Conservation (phyloP, 2,329 filamentous ascomycete genomes). For the Phyllosticta citribraziliensis region DNA sequence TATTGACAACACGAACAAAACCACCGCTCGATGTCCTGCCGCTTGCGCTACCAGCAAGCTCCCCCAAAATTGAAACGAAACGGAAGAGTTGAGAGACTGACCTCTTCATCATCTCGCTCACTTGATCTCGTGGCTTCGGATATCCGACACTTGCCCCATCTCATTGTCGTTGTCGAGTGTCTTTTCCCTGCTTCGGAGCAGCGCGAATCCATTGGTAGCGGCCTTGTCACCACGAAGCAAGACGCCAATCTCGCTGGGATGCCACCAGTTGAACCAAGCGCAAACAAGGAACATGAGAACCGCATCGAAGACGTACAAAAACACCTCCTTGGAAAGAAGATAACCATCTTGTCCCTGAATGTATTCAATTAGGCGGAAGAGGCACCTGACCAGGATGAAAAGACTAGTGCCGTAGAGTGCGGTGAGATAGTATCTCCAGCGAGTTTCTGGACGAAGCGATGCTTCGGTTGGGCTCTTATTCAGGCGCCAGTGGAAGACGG, state of each 20-base stretch:
- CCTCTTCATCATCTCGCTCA: neutral
- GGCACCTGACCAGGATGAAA: slow-evolving; percentile 39
- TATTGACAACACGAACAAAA: neutral
- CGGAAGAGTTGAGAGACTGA: too few species aligned
- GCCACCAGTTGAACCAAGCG: slow-evolving; percentile 28
- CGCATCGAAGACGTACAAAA: too few species aligned
- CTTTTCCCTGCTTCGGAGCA: neutral
- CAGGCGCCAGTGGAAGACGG: slow-evolving; percentile 20
- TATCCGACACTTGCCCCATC: neutral
- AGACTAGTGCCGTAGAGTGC: slow-evolving; percentile 34
- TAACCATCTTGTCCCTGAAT: slow-evolving; percentile 34
- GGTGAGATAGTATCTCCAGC: slow-evolving; percentile 27
- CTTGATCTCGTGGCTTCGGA: neutral
- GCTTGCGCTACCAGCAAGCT: neutral
- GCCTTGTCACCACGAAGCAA: slow-evolving; percentile 6
- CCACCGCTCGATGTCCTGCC: neutral
- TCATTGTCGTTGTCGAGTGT: neutral
- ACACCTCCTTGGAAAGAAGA: slow-evolving; percentile 36
- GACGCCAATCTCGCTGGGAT: slow-evolving; percentile 24
- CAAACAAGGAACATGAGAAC: slow-evolving; percentile 34
- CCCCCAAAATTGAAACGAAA: neutral
- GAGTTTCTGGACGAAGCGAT: slow-evolving; percentile 8
- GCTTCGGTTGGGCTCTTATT: neutral
- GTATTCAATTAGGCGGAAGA: slow-evolving; percentile 44
- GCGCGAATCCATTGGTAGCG: neutral